Percentiles rank a stretch among this genome's conserved stretches.
These are phyloP conservation scores for Macroventuria anomochaeta DNA, from an alignment of 2,329 filamentous ascomycete genomes.

Conservation along the genomic window DNA sequence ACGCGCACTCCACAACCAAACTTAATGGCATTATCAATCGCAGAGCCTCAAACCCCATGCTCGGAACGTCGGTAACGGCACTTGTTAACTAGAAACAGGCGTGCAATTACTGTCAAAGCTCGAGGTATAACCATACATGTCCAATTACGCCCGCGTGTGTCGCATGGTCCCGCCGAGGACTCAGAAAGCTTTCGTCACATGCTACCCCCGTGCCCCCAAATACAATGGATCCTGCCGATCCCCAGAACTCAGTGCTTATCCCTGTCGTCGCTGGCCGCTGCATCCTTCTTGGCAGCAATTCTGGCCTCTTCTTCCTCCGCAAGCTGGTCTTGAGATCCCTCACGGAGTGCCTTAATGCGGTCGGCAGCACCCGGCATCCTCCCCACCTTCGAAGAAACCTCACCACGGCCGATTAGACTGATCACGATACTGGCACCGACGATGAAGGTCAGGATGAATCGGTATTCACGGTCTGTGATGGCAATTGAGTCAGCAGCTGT, in stretches of 20 bases:
- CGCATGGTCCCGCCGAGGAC: neutral
- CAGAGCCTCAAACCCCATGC: conserved; percentile 18
- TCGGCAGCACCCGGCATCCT: conserved; percentile 55
- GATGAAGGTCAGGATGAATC: conserved; percentile 89
- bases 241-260: conserved; percentile 13
- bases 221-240: conserved; percentile 16
- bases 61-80: conserved; percentile 15
- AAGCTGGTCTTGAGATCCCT: conserved; percentile 37
- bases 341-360: conserved; percentile 57
- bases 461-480: conserved; percentile 72
- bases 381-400: conserved; percentile 67
- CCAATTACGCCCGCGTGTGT: conserved; percentile 2
- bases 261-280: conserved; percentile 27
- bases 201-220: conserved; percentile 6
- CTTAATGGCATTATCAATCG: conserved; percentile 19
- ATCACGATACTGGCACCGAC: conserved; percentile 83
- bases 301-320: conserved; percentile 41
- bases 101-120: conserved; percentile 10
- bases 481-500: conserved; percentile 49
- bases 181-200: conserved; percentile 6
- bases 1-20: conserved; percentile 22
- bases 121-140: conserved; percentile 3
- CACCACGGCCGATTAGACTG: conserved; percentile 80
- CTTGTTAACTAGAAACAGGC: neutral
- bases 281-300: conserved; percentile 33